Evolutionary conservation across 2,329 filamentous ascomycete genomes (phyloP).

Genomic region (Aspergillus sergii): DNA sequence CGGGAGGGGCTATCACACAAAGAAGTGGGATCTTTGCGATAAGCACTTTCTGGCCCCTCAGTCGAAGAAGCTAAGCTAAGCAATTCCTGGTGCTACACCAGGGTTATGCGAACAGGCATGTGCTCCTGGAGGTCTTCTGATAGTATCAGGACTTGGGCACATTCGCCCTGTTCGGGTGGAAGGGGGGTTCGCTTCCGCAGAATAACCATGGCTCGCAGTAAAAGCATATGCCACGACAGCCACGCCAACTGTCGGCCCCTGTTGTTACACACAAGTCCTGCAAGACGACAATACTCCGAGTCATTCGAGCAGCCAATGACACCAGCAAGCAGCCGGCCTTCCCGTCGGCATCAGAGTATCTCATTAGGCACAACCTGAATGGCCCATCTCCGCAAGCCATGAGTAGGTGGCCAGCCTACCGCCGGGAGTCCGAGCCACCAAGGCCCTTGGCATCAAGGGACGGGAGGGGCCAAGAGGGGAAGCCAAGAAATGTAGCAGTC

Average conservation of each 20-base stretch:
- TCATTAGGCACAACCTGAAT: neutral
- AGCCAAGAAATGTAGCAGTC: neutral
- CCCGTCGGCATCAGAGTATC: conserved; percentile 1
- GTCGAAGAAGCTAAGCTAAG: neutral
- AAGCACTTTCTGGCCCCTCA: conserved; percentile 6
- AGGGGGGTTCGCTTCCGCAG: neutral
- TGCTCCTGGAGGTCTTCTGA: conserved; percentile 13
- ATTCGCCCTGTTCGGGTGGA: neutral
- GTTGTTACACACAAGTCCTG: conserved; percentile 11
- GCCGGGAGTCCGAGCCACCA: conserved; percentile 15
- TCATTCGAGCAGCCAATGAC: neutral
- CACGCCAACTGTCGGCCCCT: neutral
- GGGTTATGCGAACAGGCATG: conserved; percentile 8
- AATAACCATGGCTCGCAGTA: neutral
- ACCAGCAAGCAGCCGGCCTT: neutral
- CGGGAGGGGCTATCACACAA: neutral
- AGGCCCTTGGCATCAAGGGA: conserved; percentile 12
- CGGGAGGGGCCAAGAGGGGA: conserved; percentile 2
- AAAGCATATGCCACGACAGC: neutral
- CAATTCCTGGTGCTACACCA: conserved; percentile 9
- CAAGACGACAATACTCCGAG: conserved; percentile 12
- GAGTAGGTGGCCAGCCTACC: conserved; percentile 7
- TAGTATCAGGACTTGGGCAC: conserved; percentile 1
- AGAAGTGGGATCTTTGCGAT: conserved; percentile 8
- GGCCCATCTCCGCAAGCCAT: neutral